Conservation (phyloP, 352 stramenopile genomes). For the Globisporangium echinulatum region DNA sequence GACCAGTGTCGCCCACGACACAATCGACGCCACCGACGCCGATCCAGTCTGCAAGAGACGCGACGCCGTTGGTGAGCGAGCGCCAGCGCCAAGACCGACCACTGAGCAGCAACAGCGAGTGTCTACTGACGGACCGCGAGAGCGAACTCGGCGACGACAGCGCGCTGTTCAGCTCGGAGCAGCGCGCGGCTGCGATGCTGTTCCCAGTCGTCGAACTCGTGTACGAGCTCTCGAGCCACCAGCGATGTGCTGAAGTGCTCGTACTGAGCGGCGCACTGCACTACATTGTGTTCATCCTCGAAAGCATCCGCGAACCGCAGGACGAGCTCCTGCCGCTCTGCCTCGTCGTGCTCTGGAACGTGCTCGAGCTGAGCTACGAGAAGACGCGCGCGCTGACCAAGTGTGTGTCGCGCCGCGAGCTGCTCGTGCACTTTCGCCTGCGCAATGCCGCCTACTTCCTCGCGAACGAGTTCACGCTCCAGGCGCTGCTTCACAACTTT, state of each 20-base stretch:
- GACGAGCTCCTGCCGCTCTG: slow-evolving; percentile 70
- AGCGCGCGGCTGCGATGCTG: slow-evolving; percentile 25
- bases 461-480: slow-evolving; percentile 46
- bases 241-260: slow-evolving; percentile 59
- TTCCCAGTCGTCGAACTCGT: slow-evolving; percentile 63
- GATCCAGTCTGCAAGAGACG: slow-evolving; percentile 4
- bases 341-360: slow-evolving; percentile 70
- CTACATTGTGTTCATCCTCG: slow-evolving; percentile 62
- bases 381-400: slow-evolving; percentile 34
- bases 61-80: not conserved
- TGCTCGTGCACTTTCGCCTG: slow-evolving; percentile 54
- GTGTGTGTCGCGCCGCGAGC: slow-evolving; percentile 42
- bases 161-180: not conserved
- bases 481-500: slow-evolving; percentile 48
- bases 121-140: not conserved
- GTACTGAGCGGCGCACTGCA: slow-evolving; percentile 57
- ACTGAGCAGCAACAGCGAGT: not conserved
- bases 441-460: slow-evolving; percentile 63
- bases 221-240: slow-evolving; percentile 57
- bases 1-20: slow-evolving; percentile 7
- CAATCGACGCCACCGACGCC: slow-evolving; percentile 6
- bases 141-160: not conserved
- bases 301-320: slow-evolving; percentile 39
- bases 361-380: slow-evolving; percentile 57
- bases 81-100: not conserved